Percentiles rank a stretch among this genome's conserved stretches.
Conservation (phyloP, 139 green algal species). For the Deuterostichococcus epilithicus region DNA sequence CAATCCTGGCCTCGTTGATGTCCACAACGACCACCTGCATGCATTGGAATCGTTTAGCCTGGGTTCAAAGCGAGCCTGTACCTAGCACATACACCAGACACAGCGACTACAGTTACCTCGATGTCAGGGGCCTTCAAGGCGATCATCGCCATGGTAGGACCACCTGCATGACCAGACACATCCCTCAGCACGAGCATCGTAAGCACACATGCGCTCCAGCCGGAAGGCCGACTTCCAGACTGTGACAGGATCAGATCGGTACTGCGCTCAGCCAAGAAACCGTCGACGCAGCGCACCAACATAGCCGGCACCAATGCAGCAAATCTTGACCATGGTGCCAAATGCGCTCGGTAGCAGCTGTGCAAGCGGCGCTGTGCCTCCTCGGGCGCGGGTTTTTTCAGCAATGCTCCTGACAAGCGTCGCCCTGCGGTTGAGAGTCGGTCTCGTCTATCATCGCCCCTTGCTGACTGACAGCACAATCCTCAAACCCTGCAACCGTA, state of each 20-base stretch:
- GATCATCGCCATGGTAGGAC: slow-evolving; percentile 91
- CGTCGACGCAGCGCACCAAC: slow-evolving; percentile 49
- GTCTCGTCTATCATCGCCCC: too few species aligned
- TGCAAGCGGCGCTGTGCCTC: too few species aligned
- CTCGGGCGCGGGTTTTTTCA: too few species aligned
- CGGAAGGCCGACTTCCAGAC: background rate
- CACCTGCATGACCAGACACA: slow-evolving; percentile 25
- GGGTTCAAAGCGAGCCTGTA: too few species aligned
- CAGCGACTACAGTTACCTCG: slow-evolving; percentile 25
- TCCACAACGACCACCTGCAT: slow-evolving; percentile 84
- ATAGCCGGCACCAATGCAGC: slow-evolving; percentile 80
- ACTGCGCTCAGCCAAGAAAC: background rate
- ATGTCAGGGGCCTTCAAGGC: slow-evolving; percentile 94
- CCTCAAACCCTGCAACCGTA: too few species aligned
- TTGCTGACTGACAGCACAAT: too few species aligned
- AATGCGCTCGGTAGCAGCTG: too few species aligned
- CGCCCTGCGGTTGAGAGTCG: too few species aligned
- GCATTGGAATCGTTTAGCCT: too few species aligned
- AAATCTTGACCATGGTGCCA: slow-evolving; percentile 52
- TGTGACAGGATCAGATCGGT: background rate
- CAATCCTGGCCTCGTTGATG: slow-evolving; percentile 75
- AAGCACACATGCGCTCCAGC: background rate
- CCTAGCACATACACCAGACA: too few species aligned
- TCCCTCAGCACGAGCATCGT: background rate
- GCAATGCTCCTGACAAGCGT: too few species aligned